Evolutionary conservation across 2,329 filamentous ascomycete species (phyloP), one percentile per base, ranked within the genome.

Genomic region (Fusarium multiceps): DNA sequence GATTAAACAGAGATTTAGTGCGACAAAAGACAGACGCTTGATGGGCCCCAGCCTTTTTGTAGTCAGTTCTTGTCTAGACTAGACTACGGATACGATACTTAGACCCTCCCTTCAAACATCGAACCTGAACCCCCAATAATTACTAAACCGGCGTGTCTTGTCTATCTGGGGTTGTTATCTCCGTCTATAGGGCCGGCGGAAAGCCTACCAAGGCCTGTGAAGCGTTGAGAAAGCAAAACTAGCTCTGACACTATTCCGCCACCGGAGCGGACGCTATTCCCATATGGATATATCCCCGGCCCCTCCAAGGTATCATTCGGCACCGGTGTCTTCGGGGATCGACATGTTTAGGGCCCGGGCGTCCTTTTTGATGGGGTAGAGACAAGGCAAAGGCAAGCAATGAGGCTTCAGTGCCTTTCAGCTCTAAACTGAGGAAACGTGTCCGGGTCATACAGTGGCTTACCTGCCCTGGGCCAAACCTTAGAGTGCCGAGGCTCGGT

Each of bases 271-370:
- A 56, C 69, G 71, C 72, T 68, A 75, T 70, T 71, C 71, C 67
- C 65, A 69, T 75, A 61, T 21, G 73, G 73, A 69, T 23, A 75
- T 59, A 75, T 68, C 73, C 57, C 72, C 72, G 72, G 60, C 23
- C 40, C 20, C 11, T 41, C 25, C 59, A 23, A 21, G 42, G 50
- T 55, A 28, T 49, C 46, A 58, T 51, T 53, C 64, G 63, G 66
- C 57, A 67, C 67, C 67, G 67, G 67, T 37, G 53, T 16, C 42
- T 20, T 70, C 67, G 67, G 68, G 68, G 68, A 70, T 70, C 68
- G 63, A 60, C 63, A 56, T 57, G 55, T 53, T 50, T 43, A 41
- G 34, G 37, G 30, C 54, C 54, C 49, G 43, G 60, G 59, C 16
- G 58, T 25, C 20, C 61, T 41, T 59, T 45, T 62, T 21, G 49